A percentile compares a stretch with the other conserved stretches of the same genome.
Evolutionary conservation across 2,329 filamentous ascomycete species (phyloP).

Genomic region (Pseudogymnoascus destructans): DNA sequence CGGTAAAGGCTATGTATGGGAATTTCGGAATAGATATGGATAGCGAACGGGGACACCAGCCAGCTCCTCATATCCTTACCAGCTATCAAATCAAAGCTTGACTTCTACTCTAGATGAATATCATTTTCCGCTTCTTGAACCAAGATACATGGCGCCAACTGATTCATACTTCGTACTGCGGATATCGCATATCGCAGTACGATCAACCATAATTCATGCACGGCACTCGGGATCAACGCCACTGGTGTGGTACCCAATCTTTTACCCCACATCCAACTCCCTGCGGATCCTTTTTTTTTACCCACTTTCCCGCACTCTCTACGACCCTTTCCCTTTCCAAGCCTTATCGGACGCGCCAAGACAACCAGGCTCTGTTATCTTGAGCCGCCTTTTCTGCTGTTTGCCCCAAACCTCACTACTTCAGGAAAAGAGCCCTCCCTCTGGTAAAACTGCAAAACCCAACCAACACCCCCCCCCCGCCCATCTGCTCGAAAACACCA

Average conservation of each 20-base stretch:
- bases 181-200: neutral
- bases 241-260: slow-evolving; percentile 2
- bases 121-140: neutral
- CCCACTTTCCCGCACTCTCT: neutral
- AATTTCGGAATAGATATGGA: neutral
- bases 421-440: neutral
- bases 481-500: neutral
- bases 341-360: slow-evolving; percentile 3
- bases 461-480: neutral
- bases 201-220: neutral
- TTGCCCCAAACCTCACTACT: slow-evolving; percentile 6
- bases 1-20: neutral
- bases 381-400: slow-evolving; percentile 5
- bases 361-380: slow-evolving; percentile 6
- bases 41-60: neutral
- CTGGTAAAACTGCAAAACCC: neutral
- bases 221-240: neutral
- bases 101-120: neutral
- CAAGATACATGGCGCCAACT: neutral
- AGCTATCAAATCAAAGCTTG: neutral
- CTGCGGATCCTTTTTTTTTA: neutral
- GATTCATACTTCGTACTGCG: neutral
- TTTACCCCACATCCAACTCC: neutral
- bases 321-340: neutral
- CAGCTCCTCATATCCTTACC: neutral